Evolutionary conservation across 306 rosid species (phyloP), one percentile per base, ranked within the genome.

Genomic region (Adenanthera pavonina): DNA sequence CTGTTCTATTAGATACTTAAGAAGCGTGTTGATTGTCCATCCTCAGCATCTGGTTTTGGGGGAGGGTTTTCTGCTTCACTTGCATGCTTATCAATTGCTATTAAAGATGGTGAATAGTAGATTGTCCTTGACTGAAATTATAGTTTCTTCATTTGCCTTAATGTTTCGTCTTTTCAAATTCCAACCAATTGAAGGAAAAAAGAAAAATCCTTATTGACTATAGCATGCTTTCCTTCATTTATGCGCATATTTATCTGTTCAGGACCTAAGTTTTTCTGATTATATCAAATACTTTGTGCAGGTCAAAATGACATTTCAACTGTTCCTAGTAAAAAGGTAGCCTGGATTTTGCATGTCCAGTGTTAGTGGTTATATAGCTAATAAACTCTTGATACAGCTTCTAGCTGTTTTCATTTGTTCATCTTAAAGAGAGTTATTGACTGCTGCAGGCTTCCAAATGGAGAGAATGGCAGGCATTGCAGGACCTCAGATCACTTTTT

Each of bases 401-500:
- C 15, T 74, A 8, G 71, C 30, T 84, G 62, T 76, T 64, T 85
- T 40, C 33, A n/a, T 48, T 53, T 76, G 20, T 54, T 77, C 49
- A 13, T 69, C 71, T 61, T 73, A 64, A 34, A 43, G 33, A 16
- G 60, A 51, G 60, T 43, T 43, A 44, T 60, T 82, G 75, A 69
- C 41, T 78, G 83, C 56, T 85, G 83, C 88, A 95, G 99, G 84
- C 69, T 86, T 80, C 78, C 66, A 89, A 81, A 81, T 92, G 94
- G 97, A 89, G 88, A 87, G 94, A 89, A 75, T 83, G 85, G 84
- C 85, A 86, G 81, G 90, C 85, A 40, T 77, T 92, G 81, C 89
- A 88, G 72, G 92, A 89, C 81, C 85, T 89, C 69, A 89, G 86
- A 80, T 88, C 91, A 0, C 89, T 87, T 80, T 93, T 95, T 79